Base-by-base conservation (phyloP, 768 basidiomycete species). In the Tremella yokohamensis region DNA sequence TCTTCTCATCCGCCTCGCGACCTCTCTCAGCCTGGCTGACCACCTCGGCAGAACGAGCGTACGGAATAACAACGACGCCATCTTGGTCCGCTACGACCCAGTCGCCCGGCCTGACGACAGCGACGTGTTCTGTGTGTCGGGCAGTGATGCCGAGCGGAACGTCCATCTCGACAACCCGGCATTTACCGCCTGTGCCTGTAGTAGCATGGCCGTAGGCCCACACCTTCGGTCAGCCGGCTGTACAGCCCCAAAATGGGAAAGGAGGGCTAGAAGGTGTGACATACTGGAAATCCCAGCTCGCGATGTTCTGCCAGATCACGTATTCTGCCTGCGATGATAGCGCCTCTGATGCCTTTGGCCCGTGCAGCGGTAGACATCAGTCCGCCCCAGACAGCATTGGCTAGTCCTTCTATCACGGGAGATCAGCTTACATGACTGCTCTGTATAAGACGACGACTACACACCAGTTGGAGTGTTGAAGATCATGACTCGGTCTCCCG, bases 371-470 rank as follows among this genome's bases (percentile, higher is more conserved):
- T 87, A 11, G 89, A 85, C 90, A 91, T 90, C 19, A 77, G 83
- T 18, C 91, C 90, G 20, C 91, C 90, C 91, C 91, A 94, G 6
- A 90, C 88, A 3, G 90, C 89, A 65, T 85, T 87, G 76, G 86
- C 87, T 24, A 81, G 79, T 55, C 84, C 88, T 86, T 29, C 19
- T 50, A 22, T 9, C 26, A 3, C n/a, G n/a, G n/a, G n/a, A 40
- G 3, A 38, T 52, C 29, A 40, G 29, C 72, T 47, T 40, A n/a
- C 40, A n/a, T 38, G 58, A 39, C 60, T 8, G 24, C 53, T 50
- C 53, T 63, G 62, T 53, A 19, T 15, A 0, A 7, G 39, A 40
- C 40, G 39, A 26, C 15, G 0, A 19, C 13, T 29, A 39, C 77
- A 68, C 69, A 92, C 90, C 79, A 62, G 81, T 79, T 42, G 90